Base-by-base conservation (phyloP, 495 filamentous ascomycete species). In the Trichocladium uniseriatum region DNA sequence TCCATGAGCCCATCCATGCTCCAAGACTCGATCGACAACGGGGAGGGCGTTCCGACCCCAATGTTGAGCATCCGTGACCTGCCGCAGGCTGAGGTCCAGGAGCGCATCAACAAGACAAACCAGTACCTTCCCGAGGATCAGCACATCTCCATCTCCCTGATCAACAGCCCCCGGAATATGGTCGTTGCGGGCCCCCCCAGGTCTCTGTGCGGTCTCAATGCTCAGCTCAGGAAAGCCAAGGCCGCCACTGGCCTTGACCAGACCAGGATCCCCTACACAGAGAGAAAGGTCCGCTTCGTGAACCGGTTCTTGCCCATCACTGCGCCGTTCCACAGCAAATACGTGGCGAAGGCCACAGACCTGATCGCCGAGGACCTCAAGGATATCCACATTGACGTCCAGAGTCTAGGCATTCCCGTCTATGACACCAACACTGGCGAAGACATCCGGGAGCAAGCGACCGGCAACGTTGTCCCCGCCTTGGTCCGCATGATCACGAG, bases 51-150 rank as follows among this genome's bases (percentile, higher is more conserved):
- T 5, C 94, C 94, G 4, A 96, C 92, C 3, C 94, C 94, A 20
- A 99, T 99, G 94, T 74, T 99, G 43, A 95, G 90, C 52, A 89
- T 99, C 54, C 86, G 94, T 13, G 94, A 97, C 61, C 81, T 99
- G 13, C 81, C 90, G 1, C 77, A 81, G 52, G 72, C 80, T 15
- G 82, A 89, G 42, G 84, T 99, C 19, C 89, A 97, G 68, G 84
- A 87, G 63, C 92, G 96, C 67, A 89, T 99, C 54, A 82, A 97
- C 68, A 83, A 83, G 13, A 99, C 92, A 39, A 99, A 99, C 65
- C 80, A 94, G 60, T 91, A 97, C 69, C 78, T 99, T 28, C 94
- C 94, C 0, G 70, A 83, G 54, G 89, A 95, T 53, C 82, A 88
- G 34, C 92, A 97, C 61, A 94, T 99, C 55, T 81, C 82, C 52